Evolutionary conservation across 371 early-diverging fungal genomes (phyloP), one percentile per base, ranked within the genome.

Genomic region (Mucor irregularis): DNA sequence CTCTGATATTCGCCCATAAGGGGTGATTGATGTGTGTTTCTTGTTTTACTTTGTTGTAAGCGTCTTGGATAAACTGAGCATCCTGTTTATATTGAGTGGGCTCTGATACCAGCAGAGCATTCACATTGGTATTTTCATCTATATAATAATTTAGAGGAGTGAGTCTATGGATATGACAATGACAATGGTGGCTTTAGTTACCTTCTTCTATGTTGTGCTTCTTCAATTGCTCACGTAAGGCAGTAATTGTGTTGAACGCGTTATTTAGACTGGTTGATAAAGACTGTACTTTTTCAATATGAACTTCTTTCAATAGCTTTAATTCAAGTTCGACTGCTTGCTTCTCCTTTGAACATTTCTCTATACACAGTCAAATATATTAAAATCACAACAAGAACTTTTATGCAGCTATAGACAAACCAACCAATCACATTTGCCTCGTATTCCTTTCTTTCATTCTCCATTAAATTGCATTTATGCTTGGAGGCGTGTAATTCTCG

Each of bases 401-500:
- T 33, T 8, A 38, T 26, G 26, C n/a, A 33, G 19, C 42, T 39
- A 35, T 33, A 11, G 10, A 13, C 17, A 16, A 7, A 28, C 24
- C 56, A 62, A 72, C 73, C 68, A 52, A 53, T 58, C 1, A 72
- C 52, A 14, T 60, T 48, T 6, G 49, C 16, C 56, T 76, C 73
- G 53, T 59, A 76, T 38, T 64, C 45, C 13, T 52, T 40, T 17
- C 69, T 48, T 49, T 76, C 76, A 43, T 69, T 76, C 53, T 64
- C 73, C 46, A 72, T 49, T 35, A 76, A 38, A 25, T 55, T 26
- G 44, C 40, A 66, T 44, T 68, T 59, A 38, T 76, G 76, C 14
- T 68, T 45, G 44, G 60, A 63, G 34, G 43, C 39, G 22, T 56
- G 56, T 30, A 62, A 33, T 19, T 64, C 64, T 53, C 50, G 49